Evolutionary conservation across 805 yeast genomes (phyloP), one percentile per base, ranked within the genome.

Genomic region (Isabelozyma pseudorhagii): DNA sequence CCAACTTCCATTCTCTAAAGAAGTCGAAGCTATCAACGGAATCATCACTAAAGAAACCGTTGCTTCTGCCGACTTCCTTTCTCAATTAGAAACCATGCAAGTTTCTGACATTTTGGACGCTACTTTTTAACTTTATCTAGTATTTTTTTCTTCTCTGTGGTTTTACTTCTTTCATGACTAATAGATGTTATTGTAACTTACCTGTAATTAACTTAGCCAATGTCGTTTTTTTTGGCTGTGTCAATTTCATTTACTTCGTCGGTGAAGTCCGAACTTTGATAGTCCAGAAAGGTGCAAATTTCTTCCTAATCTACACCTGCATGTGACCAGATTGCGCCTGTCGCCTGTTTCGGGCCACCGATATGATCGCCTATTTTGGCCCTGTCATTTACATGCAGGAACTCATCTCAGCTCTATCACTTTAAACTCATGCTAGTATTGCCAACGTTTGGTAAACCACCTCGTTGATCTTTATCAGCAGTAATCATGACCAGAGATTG

Each of bases 11-110:
- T 47, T 41, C 40, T 11, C 29, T 15, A 51, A 51, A 52, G 57
- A 53, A 46, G 50, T 55, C 14, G 47, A 51, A 44, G 57, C 55
- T 36, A 27, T 49, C 21, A 55, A 55, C 40, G 59, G 59, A 40
- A 48, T 51, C n/a, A 48, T 53, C 34, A 53, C 50, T 39, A 53
- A 55, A 36, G 55, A 52, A 17, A 13, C n/a, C 18, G 25, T 18
- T 13, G 25, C 28, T 9, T 11, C 14, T 40, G 40, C 21, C 13
- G 42, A 40, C n/a, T 14, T 40, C 28, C 28, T 42, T 9, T 27
- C 34, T 28, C 36, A 42, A 42, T n/a, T 42, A 14, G 34, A 28
- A 11, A n/a, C 34, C 10, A 31, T 31, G 18, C 36, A 42, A 42
- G 36, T 29, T 10, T 27, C 27, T 42, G 45, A 42, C 8, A 8